phyloP scores from a whole-genome alignment of 176 grass and related monocot genomes.

The Aegilops bicornis region DNA sequence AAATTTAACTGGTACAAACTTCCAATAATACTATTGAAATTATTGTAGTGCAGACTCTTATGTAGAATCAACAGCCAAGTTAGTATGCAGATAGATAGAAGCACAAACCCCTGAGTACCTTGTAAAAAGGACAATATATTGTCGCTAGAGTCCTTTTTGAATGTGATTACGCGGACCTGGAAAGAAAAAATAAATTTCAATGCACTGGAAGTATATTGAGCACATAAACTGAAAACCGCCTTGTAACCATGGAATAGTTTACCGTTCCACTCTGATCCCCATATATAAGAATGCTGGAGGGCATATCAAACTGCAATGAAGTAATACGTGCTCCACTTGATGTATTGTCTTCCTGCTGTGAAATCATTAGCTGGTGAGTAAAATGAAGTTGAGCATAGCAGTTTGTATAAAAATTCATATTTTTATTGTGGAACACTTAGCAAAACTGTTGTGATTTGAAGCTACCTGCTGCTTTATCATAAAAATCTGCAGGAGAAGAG shows the following conservation, averaged over 20 bases:
- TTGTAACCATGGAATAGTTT: constrained; percentile 8
- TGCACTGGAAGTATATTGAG: constrained; percentile 24
- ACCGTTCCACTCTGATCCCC: constrained; percentile 73
- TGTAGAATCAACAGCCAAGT: neutral
- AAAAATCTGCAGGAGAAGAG: constrained; percentile 68
- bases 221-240: neutral
- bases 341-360: constrained; percentile 63
- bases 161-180: constrained; percentile 71
- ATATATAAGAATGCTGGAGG: constrained; percentile 68
- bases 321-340: constrained; percentile 51
- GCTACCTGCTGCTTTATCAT: constrained; percentile 81
- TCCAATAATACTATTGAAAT: neutral
- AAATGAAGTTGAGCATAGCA: neutral
- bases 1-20: constrained; percentile 8
- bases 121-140: constrained; percentile 85
- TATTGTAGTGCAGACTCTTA: constrained; percentile 18
- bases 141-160: constrained; percentile 69
- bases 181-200: constrained; percentile 29
- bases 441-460: constrained; percentile 30
- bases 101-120: constrained; percentile 36
- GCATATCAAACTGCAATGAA: constrained; percentile 82
- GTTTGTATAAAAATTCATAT: constrained; percentile 3
- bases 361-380: constrained; percentile 22
- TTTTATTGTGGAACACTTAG: neutral
- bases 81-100: constrained; percentile 9